Base-by-base conservation (phyloP, 306 rosid species). In the Carpinus fangiana region DNA sequence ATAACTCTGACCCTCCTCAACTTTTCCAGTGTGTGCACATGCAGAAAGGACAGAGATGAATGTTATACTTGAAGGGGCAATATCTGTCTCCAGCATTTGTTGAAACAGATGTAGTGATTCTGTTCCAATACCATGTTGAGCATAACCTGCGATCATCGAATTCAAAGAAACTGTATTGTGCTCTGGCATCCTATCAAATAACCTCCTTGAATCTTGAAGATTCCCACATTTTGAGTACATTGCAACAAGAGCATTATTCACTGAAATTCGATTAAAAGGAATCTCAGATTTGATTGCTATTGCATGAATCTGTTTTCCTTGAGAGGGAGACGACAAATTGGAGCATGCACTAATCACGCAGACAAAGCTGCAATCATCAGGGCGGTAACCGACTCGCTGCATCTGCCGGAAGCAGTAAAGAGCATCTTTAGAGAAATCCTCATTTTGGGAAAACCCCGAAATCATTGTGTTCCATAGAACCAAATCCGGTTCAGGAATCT, bases 161-260 rank as follows among this genome's bases (percentile, higher is more conserved):
- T 91, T 93, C 65, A 89, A 79, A 1, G 93, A 86, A 61, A 89
- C 90, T 0, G 82, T 74, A 80, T 93, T 92, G 57, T 84, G 89
- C 80, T 90, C 92, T 1, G 83, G 86, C 97, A 93, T 93, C 50
- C 77, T 80, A 80, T 91, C 89, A 77, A 91, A 93, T 31, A 91
- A 43, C 86, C 74, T 89, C 82, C 89, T 91, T 5, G 93, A 93
- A 84, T 90, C 96, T 57, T 69, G 79, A 70, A 90, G 90, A 81
- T 88, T 90, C 73, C 98, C 96, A 21, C 96, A 92, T 80, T 87
- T 92, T 4, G 96, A 89, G 86, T 93, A 93, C 98, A 93, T 90
- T 26, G 97, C 83, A 50, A 93, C 74, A 47, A 93, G 84, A 65
- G 94, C 94, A 79, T 93, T 93, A 67, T 87, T 85, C 77, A 93